These are phyloP conservation scores for Elongisporangium anandrum DNA, from an alignment of 352 stramenopile species.

Conservation along the genomic window DNA sequence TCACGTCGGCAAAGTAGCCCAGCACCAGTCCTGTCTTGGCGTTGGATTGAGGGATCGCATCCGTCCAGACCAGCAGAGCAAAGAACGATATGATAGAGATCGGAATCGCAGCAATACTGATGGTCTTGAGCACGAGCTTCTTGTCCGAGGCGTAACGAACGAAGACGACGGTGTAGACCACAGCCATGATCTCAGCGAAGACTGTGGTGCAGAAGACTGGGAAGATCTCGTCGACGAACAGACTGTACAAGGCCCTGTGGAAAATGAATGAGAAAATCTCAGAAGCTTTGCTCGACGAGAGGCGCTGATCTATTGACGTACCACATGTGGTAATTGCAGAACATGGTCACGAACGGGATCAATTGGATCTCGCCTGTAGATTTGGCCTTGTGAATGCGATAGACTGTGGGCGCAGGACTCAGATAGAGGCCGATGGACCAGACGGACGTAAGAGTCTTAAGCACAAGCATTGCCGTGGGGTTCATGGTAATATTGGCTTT, in stretches of 20 bases:
- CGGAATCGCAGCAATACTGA: not conserved
- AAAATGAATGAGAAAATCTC: no score
- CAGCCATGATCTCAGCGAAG: conserved; percentile 11
- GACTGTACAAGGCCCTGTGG: conserved; percentile 19
- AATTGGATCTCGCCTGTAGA: conserved; percentile 11
- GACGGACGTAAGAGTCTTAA: conserved; percentile 12
- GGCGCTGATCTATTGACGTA: no score
- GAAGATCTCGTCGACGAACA: conserved; percentile 20
- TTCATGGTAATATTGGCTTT: not conserved
- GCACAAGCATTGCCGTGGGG: conserved; percentile 1
- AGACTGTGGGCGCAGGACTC: conserved; percentile 13
- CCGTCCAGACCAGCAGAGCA: conserved; percentile 3
- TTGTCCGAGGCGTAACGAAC: not conserved
- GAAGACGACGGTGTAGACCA: conserved; percentile 23
- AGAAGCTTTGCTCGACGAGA: no score
- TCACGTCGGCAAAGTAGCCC: conserved; percentile 17
- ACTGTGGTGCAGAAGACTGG: conserved; percentile 17
- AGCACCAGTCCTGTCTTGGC: conserved; percentile 10
- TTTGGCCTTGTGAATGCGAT: conserved; percentile 11
- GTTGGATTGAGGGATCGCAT: conserved; percentile 2
- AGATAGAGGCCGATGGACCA: conserved; percentile 11
- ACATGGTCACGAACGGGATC: conserved; percentile 13
- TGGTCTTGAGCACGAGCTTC: not conserved
- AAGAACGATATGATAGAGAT: conserved; percentile 3
- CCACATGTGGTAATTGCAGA: conserved; percentile 7